Base-by-base conservation (phyloP, 2,329 filamentous ascomycete species). In the Stachybotrys echinatus region DNA sequence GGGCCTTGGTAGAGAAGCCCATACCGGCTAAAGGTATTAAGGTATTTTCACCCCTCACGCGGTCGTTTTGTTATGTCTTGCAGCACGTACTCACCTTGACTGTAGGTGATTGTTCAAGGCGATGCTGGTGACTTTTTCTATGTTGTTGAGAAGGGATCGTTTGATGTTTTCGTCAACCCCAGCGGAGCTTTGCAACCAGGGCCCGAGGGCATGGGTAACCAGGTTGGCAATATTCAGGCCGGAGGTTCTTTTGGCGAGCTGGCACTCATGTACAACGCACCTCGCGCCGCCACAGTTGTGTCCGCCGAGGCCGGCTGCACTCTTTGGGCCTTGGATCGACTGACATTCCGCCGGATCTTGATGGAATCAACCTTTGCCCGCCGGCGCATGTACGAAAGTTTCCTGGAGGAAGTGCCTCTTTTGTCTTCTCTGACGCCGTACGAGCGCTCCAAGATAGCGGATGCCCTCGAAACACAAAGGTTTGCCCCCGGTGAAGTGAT, bases 351-450 rank as follows among this genome's bases (percentile, higher is more conserved):
- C 60, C 89, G 94, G 53, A 97, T 99, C 56, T 79, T 99, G 54
- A 96, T 99, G 92, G 92, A 97, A 72, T 95, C 89, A 38, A 95
- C 94, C 4, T 97, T 96, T 74, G 89, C 95, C 61, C 88, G 92
- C 50, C 86, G 94, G 60, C 88, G 92, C 62, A 92, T 97, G 85
- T 97, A 97, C 71, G 94, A 99, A 72, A 89, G 85, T 59, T 97
- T 99, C 76, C 78, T 99, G 20, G 92, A 95, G 66, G 91, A 96
- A 65, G 94, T 97, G 2, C 89, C 90, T 0, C 78, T 97, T 23
- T 81, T 99, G 22, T 80, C 86, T 3, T 85, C 83, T 20, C 79
- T 99, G 50, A 95, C 92, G 42, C 80, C 88, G 0, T 97, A 97
- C 68, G 94, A 99, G 73, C 86, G 94, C 51, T 90, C 89, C 63